Evolutionary conservation across 176 grass and related monocot species (phyloP).

Genomic region (Puccinellia tenuiflora): DNA sequence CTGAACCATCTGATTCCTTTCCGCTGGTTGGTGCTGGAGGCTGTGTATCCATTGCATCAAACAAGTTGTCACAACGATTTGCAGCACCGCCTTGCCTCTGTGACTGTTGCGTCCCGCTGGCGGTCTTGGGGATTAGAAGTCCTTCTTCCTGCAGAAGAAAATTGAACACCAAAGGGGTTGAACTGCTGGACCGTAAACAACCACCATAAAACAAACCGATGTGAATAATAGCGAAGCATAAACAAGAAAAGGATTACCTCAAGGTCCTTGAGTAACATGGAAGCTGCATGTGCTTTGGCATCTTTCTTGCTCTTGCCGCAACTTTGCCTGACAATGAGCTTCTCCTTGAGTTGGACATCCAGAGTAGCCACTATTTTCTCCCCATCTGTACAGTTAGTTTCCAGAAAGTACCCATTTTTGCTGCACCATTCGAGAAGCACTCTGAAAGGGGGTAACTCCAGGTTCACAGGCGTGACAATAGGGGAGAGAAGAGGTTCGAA

Average conservation of each 20-base stretch:
- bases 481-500: constrained; percentile 78
- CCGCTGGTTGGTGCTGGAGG: constrained; percentile 8
- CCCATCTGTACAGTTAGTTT: constrained; percentile 37
- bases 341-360: constrained; percentile 63
- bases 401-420: constrained; percentile 63
- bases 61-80: constrained; percentile 6
- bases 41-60: constrained; percentile 36
- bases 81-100: constrained; percentile 10
- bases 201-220: not conserved
- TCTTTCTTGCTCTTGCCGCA: constrained; percentile 57
- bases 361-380: constrained; percentile 54
- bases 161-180: not conserved
- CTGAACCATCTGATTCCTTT: constrained; percentile 1
- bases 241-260: constrained; percentile 42
- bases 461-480: constrained; percentile 78
- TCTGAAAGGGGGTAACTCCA: constrained; percentile 63
- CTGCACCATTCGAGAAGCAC: constrained; percentile 65
- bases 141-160: constrained; percentile 47
- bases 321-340: constrained; percentile 48
- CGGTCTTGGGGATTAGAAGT: constrained; percentile 42
- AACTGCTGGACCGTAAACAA: constrained; percentile 2
- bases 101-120: constrained; percentile 30
- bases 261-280: constrained; percentile 65
- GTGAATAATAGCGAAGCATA: constrained; percentile 20
- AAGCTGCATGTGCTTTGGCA: constrained; percentile 84